These are phyloP conservation scores for Camellia granthamiana DNA, from an alignment of 148 eudicot species.

Conservation along the genomic window DNA sequence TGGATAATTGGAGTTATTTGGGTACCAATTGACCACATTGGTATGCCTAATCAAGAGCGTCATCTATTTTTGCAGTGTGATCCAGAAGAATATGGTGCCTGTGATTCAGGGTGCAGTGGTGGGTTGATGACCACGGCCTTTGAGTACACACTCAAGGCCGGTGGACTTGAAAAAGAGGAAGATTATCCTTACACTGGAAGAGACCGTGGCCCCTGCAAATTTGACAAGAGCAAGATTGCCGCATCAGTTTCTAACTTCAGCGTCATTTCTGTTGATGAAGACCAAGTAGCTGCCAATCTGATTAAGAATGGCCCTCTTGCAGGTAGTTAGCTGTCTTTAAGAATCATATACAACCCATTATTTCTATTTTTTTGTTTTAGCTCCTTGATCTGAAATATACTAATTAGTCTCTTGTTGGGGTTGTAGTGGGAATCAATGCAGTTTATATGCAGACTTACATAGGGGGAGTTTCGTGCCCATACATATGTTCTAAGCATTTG, in stretches of 20 bases:
- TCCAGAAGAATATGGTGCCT: slow-evolving; percentile 61
- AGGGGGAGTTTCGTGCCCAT: slow-evolving; percentile 78
- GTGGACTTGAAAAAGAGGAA: slow-evolving; percentile 62
- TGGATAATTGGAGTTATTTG: background rate
- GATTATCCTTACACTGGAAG: slow-evolving; percentile 79
- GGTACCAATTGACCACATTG: background rate
- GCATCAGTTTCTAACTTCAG: slow-evolving; percentile 76
- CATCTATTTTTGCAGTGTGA: slow-evolving; percentile 53
- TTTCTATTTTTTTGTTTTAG: background rate
- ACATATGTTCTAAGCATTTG: slow-evolving; percentile 57
- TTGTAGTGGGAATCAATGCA: slow-evolving; percentile 79
- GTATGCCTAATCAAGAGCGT: background rate
- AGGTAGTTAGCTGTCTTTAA: slow-evolving; percentile 24
- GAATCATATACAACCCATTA: background rate
- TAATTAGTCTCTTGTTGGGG: background rate
- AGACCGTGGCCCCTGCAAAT: slow-evolving; percentile 58
- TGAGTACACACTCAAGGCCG: slow-evolving; percentile 70
- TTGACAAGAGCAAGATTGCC: slow-evolving; percentile 66
- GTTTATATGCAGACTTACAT: slow-evolving; percentile 76
- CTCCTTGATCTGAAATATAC: background rate
- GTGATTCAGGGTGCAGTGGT: slow-evolving; percentile 76
- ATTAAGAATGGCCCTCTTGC: slow-evolving; percentile 87
- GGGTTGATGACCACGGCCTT: slow-evolving; percentile 83
- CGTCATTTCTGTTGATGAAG: slow-evolving; percentile 66
- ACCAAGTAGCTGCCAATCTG: slow-evolving; percentile 79